Evolutionary conservation across 2,329 filamentous ascomycete genomes (phyloP).

Genomic region (Penicillium vulpinum): DNA sequence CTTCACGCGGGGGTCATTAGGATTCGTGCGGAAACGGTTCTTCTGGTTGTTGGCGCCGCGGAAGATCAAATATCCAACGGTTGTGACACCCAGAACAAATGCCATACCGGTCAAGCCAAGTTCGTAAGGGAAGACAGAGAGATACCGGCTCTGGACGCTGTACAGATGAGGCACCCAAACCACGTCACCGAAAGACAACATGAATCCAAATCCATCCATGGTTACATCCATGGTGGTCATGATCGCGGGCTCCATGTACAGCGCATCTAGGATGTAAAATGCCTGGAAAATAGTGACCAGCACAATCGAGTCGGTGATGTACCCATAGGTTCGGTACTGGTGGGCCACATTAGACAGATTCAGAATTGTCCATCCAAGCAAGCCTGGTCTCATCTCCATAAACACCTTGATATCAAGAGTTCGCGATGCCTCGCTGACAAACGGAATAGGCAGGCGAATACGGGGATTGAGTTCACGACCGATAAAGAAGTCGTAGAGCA

Average conservation of each 20-base stretch:
- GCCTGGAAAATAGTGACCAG: constrained; percentile 75
- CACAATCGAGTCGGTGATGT: constrained; percentile 80
- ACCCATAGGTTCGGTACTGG: constrained; percentile 83
- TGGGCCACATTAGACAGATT: constrained; percentile 82
- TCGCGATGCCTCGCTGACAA: constrained; percentile 61
- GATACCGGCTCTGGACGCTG: constrained; percentile 78
- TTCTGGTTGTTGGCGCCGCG: constrained; percentile 92
- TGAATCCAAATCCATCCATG: constrained; percentile 90
- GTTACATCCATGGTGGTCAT: constrained; percentile 94
- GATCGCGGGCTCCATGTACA: constrained; percentile 84
- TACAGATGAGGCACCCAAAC: constrained; percentile 93
- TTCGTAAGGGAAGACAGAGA: constrained; percentile 76
- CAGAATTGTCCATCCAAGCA: constrained; percentile 84
- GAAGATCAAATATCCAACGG: constrained; percentile 84
- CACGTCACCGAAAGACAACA: constrained; percentile 89
- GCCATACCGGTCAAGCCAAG: constrained; percentile 68
- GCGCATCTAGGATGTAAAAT: constrained; percentile 79
- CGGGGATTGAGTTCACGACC: constrained; percentile 93
- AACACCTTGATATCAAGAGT: constrained; percentile 89
- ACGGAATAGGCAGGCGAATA: constrained; percentile 63
- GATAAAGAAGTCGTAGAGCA: constrained; percentile 95
- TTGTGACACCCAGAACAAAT: constrained; percentile 66
- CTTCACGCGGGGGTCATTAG: constrained; percentile 72
- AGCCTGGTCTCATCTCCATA: constrained; percentile 85
- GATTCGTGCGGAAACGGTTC: constrained; percentile 88